Base-by-base conservation (phyloP, 2,329 filamentous ascomycete species). In the Calonectria fujianensis region DNA sequence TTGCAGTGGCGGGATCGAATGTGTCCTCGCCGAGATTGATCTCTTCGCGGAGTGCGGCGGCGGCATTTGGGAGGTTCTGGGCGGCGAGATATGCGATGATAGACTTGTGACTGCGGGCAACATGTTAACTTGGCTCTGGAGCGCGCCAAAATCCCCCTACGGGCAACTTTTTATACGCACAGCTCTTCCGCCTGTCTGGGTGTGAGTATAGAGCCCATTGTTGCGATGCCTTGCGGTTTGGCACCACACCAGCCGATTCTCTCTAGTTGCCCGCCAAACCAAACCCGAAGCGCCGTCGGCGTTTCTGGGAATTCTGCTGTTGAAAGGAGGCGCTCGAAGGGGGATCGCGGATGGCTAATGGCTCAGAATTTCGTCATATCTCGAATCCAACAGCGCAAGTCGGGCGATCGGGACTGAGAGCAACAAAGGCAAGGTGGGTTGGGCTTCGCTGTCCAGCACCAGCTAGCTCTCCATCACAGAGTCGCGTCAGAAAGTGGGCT, bases 41-140 rank as follows among this genome's bases (percentile, higher is more conserved):
- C 85, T 98, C 96, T 82, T 94, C 90, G 76, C 95, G 92, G 74
- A 98, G 88, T 31, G 94, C 91, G 57, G 92, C 88, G 52, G 94
- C 94, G 76, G 91, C 93, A 72, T 92, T 91, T 35, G 92, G 86
- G 52, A 97, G 91, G 83, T 93, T 94, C 83, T 91, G 93, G 41
- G 94, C 93, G 61, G 92, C 90, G 27, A 98, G 89, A 84, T 98
- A 98, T 79, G 96, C 95, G 83, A 98, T 94, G 80, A 98, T 95
- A 77, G 96, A 95, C 88, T 98, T 98, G 89, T 98, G 95, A 83
- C 95, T 97, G 77, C 63, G 72, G 68, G 76, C 39, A 81, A 71
- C 69, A 76, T 57, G 63, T 73, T 79, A 74, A 78, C 68, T 65
- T 75, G 75, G 73, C 70, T 71, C 63, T 54, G 54, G 74, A 73